A percentile compares a stretch with the other conserved stretches of the same genome.
Conservation (phyloP, 1,139 yeast genomes). For the Saccharomyces hybrid region DNA sequence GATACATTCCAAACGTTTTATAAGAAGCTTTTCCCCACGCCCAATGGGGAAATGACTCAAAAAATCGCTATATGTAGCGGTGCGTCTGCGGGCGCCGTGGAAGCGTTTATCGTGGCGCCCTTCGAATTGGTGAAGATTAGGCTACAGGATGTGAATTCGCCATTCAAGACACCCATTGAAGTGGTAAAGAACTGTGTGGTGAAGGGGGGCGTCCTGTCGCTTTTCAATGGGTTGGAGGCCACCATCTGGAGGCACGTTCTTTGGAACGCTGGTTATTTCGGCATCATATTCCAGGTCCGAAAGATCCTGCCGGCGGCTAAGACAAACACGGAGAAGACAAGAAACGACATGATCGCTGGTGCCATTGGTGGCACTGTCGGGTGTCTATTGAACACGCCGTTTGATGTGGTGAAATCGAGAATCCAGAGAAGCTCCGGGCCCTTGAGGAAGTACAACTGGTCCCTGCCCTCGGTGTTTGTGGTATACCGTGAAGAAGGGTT, state of each 20-base stretch:
- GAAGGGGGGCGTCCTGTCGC: constrained; percentile 70
- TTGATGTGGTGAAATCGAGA: constrained; percentile 95
- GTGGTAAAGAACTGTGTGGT: constrained; percentile 67
- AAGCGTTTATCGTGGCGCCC: constrained; percentile 93
- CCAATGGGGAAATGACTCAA: constrained; percentile 60
- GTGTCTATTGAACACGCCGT: constrained; percentile 88
- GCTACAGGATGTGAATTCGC: constrained; percentile 80
- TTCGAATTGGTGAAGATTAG: constrained; percentile 82
- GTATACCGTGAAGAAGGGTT: constrained; percentile 89
- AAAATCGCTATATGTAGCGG: constrained; percentile 85
- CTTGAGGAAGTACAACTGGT: constrained; percentile 78
- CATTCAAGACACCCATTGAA: constrained; percentile 79
- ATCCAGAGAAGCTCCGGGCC: constrained; percentile 68
- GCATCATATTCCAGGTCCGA: constrained; percentile 85
- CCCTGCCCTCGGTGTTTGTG: constrained; percentile 67
- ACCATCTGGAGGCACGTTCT: constrained; percentile 94
- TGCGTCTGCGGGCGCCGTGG: constrained; percentile 97
- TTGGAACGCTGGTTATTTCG: constrained; percentile 99
- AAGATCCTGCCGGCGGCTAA: constrained; percentile 70
- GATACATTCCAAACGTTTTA: constrained; percentile 94
- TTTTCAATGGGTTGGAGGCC: constrained; percentile 93
- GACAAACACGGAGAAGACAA: constrained; percentile 60
- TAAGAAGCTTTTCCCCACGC: constrained; percentile 54
- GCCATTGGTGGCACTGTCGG: constrained; percentile 95
- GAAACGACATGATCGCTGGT: constrained; percentile 87